Evolutionary conservation across 441 rosid genomes (phyloP), one percentile per base, ranked within the genome.

Genomic region (Adansonia madagascariensis): DNA sequence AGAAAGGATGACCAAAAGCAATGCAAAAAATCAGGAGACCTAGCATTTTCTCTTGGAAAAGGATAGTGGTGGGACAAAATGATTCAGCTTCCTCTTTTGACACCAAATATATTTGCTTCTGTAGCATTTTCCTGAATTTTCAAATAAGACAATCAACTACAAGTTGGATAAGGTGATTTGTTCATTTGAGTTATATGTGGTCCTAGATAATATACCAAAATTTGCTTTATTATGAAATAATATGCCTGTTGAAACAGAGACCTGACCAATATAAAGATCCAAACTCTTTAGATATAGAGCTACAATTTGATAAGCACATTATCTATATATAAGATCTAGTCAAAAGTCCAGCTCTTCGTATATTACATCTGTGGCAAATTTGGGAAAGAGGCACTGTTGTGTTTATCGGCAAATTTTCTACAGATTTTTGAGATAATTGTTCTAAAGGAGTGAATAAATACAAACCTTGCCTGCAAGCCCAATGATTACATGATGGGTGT

Each of bases 151-250:
- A 65, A 65, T 8, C 31, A 43, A 65, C 15, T 41, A 43, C 1
- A 63, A 15, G 43, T 41, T 17, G 71, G 3, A 20, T 43, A 65
- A 8, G 6, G 50, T 43, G 49, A 65, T 17, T 17, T 17, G 24
- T 43, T 44, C 6, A 43, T 39, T 17, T 43, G 10, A n/a, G 71
- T 65, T 43, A 43, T 43, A 65, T 9, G 71, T 44, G 27, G n/a
- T 44, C 53, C 31, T 1, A 8, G 53, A 66, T 65, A 15, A 44
- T 4, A 66, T 43, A 17, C 35, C 71, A 18, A 17, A 43, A 15
- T 62, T 65, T 44, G 12, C 46, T 53, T 17, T 55, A 18, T 39
- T 72, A n/a, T 55, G 64, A 55, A 52, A 49, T 14, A 71, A 52
- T 52, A 53, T 39, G 52, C 10, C 75, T 9, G 9, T 31, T 8